phyloP scores from a whole-genome alignment of 2,329 filamentous ascomycete species.

The Hirsutella minnesotensis region DNA sequence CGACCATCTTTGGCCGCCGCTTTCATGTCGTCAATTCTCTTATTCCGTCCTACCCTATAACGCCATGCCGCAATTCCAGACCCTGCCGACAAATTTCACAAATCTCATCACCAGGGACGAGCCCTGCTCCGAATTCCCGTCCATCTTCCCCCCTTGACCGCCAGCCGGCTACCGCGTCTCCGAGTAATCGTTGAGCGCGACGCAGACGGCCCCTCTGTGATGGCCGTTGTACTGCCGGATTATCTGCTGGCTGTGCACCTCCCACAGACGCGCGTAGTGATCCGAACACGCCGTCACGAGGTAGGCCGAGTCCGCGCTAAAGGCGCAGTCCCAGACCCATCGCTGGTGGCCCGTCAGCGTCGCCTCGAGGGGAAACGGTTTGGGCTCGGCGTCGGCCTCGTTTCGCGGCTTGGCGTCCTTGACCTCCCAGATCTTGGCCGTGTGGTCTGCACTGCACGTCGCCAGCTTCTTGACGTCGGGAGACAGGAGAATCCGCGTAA shows the following conservation, averaged over 20 bases:
- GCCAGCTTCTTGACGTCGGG: slow-evolving; percentile 90
- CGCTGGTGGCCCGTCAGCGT: slow-evolving; percentile 84
- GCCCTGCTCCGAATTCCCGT: too few species aligned
- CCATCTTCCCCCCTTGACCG: neutral
- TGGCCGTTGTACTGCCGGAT: slow-evolving; percentile 95
- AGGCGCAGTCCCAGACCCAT: slow-evolving; percentile 97
- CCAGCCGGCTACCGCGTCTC: slow-evolving; percentile 32
- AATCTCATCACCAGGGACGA: too few species aligned
- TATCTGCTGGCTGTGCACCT: slow-evolving; percentile 73
- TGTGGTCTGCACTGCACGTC: slow-evolving; percentile 86
- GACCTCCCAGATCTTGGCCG: slow-evolving; percentile 93
- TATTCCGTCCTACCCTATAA: too few species aligned
- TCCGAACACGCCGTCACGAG: slow-evolving; percentile 88
- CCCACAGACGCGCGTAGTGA: slow-evolving; percentile 87
- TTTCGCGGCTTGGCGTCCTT: slow-evolving; percentile 48
- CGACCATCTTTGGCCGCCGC: too few species aligned
- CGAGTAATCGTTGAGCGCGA: slow-evolving; percentile 80
- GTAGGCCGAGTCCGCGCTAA: slow-evolving; percentile 86
- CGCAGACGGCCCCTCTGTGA: slow-evolving; percentile 82
- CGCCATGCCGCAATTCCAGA: too few species aligned
- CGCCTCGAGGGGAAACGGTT: slow-evolving; percentile 69
- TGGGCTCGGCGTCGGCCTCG: slow-evolving; percentile 26
- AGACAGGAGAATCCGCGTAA: slow-evolving; percentile 81
- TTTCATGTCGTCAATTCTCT: too few species aligned
- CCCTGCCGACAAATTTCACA: too few species aligned